These are phyloP conservation scores for Scytalidium lignicola DNA, from an alignment of 2,329 filamentous ascomycete genomes.

Conservation along the genomic window DNA sequence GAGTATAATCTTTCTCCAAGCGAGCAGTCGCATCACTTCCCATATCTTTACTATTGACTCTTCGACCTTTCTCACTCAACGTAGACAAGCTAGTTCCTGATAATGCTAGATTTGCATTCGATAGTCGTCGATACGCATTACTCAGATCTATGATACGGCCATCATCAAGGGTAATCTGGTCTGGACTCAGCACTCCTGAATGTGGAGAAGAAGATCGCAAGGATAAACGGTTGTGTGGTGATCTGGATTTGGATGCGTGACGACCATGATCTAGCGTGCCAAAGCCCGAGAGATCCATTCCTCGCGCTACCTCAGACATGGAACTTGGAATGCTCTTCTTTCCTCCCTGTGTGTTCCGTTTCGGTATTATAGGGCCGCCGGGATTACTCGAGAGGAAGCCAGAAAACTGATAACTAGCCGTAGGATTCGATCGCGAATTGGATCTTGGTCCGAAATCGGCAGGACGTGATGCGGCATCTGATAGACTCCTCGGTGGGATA, in stretches of 20 bases:
- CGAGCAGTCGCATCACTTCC: slow-evolving; percentile 11
- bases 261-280: slow-evolving; percentile 20
- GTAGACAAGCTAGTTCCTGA: slow-evolving; percentile 57
- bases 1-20: slow-evolving; percentile 25
- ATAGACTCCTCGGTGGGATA: slow-evolving; percentile 41
- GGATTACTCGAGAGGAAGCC: slow-evolving; percentile 49
- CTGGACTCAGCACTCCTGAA: slow-evolving; percentile 6
- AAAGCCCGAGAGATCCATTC: slow-evolving; percentile 44
- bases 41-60: slow-evolving; percentile 15
- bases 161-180: slow-evolving; percentile 50
- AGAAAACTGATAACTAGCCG: slow-evolving; percentile 55
- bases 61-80: slow-evolving; percentile 25
- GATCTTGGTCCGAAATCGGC: slow-evolving; percentile 40
- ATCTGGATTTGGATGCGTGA: slow-evolving; percentile 23
- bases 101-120: slow-evolving; percentile 63
- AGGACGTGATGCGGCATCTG: slow-evolving; percentile 46
- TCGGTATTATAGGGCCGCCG: slow-evolving; percentile 37
- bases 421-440: slow-evolving; percentile 29
- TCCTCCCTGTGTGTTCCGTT: slow-evolving; percentile 44
- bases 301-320: slow-evolving; percentile 51
- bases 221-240: slow-evolving; percentile 23
- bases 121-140: slow-evolving; percentile 65
- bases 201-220: slow-evolving; percentile 25
- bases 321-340: slow-evolving; percentile 33
- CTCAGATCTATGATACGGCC: slow-evolving; percentile 61